A percentile compares a stretch with the other conserved stretches of the same genome.
phyloP scores from a whole-genome alignment of 257 asterid species.

The Nicotiana tomentosiformis region DNA sequence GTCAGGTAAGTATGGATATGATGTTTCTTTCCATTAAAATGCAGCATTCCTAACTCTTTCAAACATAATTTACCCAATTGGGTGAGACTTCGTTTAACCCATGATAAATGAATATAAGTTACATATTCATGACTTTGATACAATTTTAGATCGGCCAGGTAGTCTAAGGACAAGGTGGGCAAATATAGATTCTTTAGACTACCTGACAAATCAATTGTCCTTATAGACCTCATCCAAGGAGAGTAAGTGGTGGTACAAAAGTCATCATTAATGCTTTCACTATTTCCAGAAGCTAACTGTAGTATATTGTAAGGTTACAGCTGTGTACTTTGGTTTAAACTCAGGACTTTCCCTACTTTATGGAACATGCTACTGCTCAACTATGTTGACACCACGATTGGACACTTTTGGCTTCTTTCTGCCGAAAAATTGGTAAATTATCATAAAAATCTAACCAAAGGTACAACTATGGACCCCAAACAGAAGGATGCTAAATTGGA shows the following conservation, averaged over 20 bases:
- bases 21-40: too few species aligned
- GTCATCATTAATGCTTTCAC: background rate
- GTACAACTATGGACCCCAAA: background rate
- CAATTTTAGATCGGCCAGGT: too few species aligned
- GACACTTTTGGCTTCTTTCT: background rate
- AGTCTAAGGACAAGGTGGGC: background rate
- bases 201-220: background rate
- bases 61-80: too few species aligned
- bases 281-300: too few species aligned
- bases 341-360: background rate
- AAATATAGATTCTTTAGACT: background rate
- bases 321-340: background rate
- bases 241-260: background rate
- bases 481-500: too few species aligned
- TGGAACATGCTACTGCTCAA: background rate
- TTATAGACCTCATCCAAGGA: background rate
- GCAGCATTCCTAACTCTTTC: too few species aligned
- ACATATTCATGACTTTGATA: too few species aligned
- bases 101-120: too few species aligned
- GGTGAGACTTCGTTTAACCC: too few species aligned
- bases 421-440: background rate
- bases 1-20: too few species aligned
- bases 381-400: background rate
- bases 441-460: background rate
- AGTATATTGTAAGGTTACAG: background rate